Evolutionary conservation across 352 stramenopile species (phyloP).

Genomic region (Pythium coloratum): DNA sequence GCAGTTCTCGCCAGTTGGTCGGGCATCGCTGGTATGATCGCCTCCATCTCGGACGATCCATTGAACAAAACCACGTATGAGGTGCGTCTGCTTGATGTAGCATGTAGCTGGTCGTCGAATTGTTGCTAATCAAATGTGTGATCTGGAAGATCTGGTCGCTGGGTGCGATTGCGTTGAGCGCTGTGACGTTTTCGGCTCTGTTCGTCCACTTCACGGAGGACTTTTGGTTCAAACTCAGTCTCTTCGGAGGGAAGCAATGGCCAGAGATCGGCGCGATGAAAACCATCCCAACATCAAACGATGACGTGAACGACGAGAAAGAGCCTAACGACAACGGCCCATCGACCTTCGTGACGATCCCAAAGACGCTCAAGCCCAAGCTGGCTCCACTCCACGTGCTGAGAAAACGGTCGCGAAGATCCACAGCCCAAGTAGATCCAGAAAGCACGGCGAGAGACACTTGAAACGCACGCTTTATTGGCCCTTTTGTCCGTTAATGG

Average conservation of each 20-base stretch:
- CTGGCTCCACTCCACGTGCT: slow-evolving; percentile 20
- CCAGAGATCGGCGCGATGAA: neutral
- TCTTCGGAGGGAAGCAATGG: slow-evolving; percentile 13
- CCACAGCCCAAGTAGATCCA: neutral
- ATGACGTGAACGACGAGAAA: neutral
- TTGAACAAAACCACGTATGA: slow-evolving; percentile 40
- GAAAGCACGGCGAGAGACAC: neutral
- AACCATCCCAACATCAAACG: neutral
- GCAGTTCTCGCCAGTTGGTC: slow-evolving; percentile 45
- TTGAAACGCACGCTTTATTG: neutral
- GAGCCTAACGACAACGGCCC: neutral
- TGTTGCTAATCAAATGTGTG: neutral
- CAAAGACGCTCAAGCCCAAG: slow-evolving; percentile 11
- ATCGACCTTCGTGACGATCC: neutral
- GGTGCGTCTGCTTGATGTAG: slow-evolving; percentile 23
- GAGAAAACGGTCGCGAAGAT: slow-evolving; percentile 18
- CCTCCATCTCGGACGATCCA: slow-evolving; percentile 45
- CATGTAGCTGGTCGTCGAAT: neutral
- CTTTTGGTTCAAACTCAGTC: slow-evolving; percentile 45
- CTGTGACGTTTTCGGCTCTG: slow-evolving; percentile 36
- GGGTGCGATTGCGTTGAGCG: slow-evolving; percentile 47
- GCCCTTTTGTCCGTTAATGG: too few species aligned
- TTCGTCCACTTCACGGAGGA: slow-evolving; percentile 52
- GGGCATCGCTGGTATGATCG: slow-evolving; percentile 36
- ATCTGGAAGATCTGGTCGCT: slow-evolving; percentile 49